Conservation (phyloP, 257 asterid species). For the Paraleonurus japonicus region DNA sequence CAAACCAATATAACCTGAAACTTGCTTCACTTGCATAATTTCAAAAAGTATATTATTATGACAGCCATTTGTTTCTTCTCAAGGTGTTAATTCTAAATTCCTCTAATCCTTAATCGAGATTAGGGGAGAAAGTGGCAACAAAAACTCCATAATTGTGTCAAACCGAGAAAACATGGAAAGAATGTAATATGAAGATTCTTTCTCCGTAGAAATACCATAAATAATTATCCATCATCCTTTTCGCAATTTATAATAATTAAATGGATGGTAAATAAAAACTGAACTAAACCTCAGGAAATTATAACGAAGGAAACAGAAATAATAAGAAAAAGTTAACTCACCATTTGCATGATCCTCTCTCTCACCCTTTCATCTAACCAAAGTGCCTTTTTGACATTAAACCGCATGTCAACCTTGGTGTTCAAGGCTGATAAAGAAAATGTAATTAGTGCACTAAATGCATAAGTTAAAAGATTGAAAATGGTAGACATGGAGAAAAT, state of each 20-base stretch:
- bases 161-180: not conserved
- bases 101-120: not conserved
- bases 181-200: not conserved
- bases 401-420: constrained; percentile 98
- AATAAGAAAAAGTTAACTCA: constrained; percentile 30
- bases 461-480: constrained; percentile 1
- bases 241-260: not conserved
- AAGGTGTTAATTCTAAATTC: no score
- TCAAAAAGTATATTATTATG: not conserved
- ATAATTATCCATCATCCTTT: not conserved
- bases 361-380: constrained; percentile 86
- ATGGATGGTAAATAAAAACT: not conserved
- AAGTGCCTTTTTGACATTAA: constrained; percentile 67
- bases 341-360: constrained; percentile 86
- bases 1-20: not conserved
- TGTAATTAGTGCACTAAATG: not conserved
- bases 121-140: not conserved
- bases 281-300: constrained; percentile 15
- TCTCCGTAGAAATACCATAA: not conserved
- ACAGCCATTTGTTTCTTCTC: not conserved
- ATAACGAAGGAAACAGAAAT: not conserved
- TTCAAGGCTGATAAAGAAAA: constrained; percentile 47
- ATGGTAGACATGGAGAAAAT: constrained; percentile 4
- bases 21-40: not conserved
- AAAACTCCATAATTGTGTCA: not conserved